Percentiles rank a stretch among this genome's conserved stretches.
Conservation (phyloP, 2,329 filamentous ascomycete genomes). For the Neofusicoccum parvum region DNA sequence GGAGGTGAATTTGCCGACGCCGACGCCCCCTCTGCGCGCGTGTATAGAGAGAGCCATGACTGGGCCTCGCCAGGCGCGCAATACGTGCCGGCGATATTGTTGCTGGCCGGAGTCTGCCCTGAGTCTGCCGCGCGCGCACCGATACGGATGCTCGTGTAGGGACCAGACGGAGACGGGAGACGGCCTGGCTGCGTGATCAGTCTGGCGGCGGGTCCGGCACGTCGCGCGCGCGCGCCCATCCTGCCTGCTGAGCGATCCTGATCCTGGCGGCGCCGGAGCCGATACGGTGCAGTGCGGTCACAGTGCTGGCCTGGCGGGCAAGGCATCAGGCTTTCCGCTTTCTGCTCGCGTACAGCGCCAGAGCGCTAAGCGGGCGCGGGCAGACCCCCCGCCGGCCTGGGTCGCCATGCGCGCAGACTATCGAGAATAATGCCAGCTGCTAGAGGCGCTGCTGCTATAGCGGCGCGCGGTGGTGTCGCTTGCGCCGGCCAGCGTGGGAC, state of each 20-base stretch:
- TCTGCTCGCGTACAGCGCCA: slow-evolving; percentile 16
- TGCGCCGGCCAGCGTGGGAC: neutral
- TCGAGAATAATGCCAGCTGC: neutral
- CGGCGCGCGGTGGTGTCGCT: neutral
- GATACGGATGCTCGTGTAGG: neutral
- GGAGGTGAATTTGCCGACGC: slow-evolving; percentile 15
- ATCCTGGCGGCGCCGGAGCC: slow-evolving; percentile 14
- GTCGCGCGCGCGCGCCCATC: slow-evolving; percentile 10
- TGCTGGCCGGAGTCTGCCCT: slow-evolving; percentile 11
- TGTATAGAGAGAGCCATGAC: neutral
- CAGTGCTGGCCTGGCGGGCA: neutral
- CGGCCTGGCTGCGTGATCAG: slow-evolving; percentile 8
- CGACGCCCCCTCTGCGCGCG: neutral
- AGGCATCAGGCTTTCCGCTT: slow-evolving; percentile 7
- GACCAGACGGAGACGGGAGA: neutral
- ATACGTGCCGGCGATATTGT: slow-evolving; percentile 15
- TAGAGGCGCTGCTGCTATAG: neutral
- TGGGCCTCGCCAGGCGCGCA: neutral
- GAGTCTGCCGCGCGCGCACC: neutral
- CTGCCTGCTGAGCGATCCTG: slow-evolving; percentile 10
- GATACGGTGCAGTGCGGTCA: neutral
- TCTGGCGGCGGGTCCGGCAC: slow-evolving; percentile 12
- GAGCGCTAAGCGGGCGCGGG: slow-evolving; percentile 9
- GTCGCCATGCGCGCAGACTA: neutral
- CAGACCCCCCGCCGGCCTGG: neutral